Conservation (phyloP, 2,329 filamentous ascomycete species). For the Neofusicoccum cordaticola region DNA sequence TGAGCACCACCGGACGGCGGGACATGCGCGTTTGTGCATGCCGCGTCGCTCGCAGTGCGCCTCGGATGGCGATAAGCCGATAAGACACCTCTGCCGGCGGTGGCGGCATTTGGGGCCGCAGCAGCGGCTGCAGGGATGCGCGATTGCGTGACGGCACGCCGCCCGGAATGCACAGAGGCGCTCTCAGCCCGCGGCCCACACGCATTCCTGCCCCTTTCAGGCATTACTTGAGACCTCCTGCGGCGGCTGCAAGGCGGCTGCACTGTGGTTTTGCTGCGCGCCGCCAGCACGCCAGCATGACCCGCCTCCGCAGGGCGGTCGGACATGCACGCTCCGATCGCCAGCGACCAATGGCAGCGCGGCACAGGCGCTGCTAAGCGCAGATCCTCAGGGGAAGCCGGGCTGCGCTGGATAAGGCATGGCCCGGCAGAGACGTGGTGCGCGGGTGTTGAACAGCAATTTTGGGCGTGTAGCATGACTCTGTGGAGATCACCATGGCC, state of each 20-base stretch:
- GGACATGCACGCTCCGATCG: conserved; percentile 7
- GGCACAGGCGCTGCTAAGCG: not conserved
- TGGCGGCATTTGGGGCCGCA: not conserved
- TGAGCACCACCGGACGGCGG: not conserved
- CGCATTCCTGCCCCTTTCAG: conserved; percentile 4
- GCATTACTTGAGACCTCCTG: too few relatives aligned
- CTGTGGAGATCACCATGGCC: conserved; percentile 9
- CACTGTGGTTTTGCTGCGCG: not conserved
- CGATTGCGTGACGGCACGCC: not conserved
- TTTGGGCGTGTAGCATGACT: not conserved
- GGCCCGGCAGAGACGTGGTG: not conserved
- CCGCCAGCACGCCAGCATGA: not conserved
- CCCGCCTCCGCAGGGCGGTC: conserved; percentile 8
- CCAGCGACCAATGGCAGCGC: conserved; percentile 1
- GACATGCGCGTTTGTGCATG: not conserved
- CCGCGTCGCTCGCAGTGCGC: not conserved
- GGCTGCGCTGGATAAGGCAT: not conserved
- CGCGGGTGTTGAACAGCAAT: not conserved
- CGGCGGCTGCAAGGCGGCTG: not conserved
- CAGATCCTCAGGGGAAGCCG: conserved; percentile 14
- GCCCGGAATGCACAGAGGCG: conserved; percentile 1
- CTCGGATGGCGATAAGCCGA: not conserved
- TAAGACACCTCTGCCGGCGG: conserved; percentile 3
- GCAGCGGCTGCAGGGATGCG: not conserved
- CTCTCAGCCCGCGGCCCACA: not conserved